Base-by-base conservation (phyloP, 257 asterid genomes). In the Marsdenia floribunda region DNA sequence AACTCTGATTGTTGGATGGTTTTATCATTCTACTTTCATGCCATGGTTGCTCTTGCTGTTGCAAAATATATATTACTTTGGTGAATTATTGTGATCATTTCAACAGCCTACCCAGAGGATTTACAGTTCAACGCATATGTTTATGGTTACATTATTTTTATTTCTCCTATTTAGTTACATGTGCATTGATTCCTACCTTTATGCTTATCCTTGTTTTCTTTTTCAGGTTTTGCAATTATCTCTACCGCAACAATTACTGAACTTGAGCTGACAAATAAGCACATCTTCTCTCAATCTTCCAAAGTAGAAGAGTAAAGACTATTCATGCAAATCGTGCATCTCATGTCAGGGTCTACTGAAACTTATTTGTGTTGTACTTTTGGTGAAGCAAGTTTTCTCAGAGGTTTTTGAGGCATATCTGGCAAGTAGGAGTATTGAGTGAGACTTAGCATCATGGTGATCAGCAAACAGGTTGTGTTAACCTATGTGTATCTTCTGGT, bases 401-500 rank as follows among this genome's bases (percentile, higher is more conserved):
- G 44, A 72, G 61, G 60, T 73, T 72, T 76, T 79, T 78, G 52
- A 66, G 69, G 15, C 33, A 9, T 21, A 33, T 2, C 71, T 38
- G 8, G 33, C 52, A 21, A 66, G 73, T 68, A 73, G 78, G 81
- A 76, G 76, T 76, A 85, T 73, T 81, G 73, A 64, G 79, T 54
- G 73, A 72, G 73, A 72, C 72, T 55, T 72, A 67, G 80, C 81
- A 66, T 63, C 80, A 91, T 80, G 76, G 86, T 88, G 93, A 85
- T 93, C 87, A 87, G 82, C 96, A 93, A 82, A 68, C 94, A 90
- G 57, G 97, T 90, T 83, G 77, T 90, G 49, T 82, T 91, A 87
- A 93, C 98, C 65, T 91, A 94, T 84, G 79, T 90, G 67, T 94
- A 88, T 86, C 93, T 94, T 75, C 77, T 90, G 54, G 87, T 87